A percentile compares a stretch with the other conserved stretches of the same genome.
Evolutionary conservation across 2,329 filamentous ascomycete genomes (phyloP).

Genomic region (Talaromyces sp.): DNA sequence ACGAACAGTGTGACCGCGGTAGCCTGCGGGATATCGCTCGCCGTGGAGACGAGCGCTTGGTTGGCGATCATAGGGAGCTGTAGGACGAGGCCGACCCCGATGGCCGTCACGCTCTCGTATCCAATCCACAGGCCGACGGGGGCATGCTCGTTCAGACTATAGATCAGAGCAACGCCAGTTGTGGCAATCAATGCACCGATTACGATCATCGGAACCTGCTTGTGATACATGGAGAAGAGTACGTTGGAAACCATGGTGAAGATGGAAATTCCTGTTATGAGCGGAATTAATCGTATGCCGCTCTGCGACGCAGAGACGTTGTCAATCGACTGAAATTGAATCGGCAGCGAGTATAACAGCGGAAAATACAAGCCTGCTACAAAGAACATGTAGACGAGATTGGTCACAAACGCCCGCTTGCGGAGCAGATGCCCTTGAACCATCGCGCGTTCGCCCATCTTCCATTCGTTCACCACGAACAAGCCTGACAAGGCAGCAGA

Average conservation of each 20-base stretch:
- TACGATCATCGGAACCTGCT: conserved; percentile 21
- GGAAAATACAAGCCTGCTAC: conserved; percentile 27
- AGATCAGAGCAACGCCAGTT: conserved; percentile 26
- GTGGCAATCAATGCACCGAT: conserved; percentile 21
- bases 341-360: conserved; percentile 27
- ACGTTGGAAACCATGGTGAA: conserved; percentile 24
- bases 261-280: conserved; percentile 30
- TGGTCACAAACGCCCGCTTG: conserved; percentile 29
- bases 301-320: conserved; percentile 26
- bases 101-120: conserved; percentile 18
- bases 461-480: conserved; percentile 14
- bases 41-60: not conserved
- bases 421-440: conserved; percentile 31
- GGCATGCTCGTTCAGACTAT: conserved; percentile 24
- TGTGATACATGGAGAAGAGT: conserved; percentile 20
- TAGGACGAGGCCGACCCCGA: conserved; percentile 3
- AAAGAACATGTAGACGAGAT: conserved; percentile 30
- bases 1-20: conserved; percentile 6
- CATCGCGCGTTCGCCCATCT: conserved; percentile 22
- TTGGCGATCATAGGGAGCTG: conserved; percentile 9
- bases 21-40: conserved; percentile 4
- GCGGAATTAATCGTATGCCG: conserved; percentile 38
- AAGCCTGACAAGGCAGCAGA: conserved; percentile 15
- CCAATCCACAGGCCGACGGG: conserved; percentile 17
- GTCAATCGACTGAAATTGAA: conserved; percentile 13